Evolutionary conservation across 108 stramenopile species (phyloP), one percentile per base, ranked within the genome.

Genomic region (Nannochloropsis gaditana): DNA sequence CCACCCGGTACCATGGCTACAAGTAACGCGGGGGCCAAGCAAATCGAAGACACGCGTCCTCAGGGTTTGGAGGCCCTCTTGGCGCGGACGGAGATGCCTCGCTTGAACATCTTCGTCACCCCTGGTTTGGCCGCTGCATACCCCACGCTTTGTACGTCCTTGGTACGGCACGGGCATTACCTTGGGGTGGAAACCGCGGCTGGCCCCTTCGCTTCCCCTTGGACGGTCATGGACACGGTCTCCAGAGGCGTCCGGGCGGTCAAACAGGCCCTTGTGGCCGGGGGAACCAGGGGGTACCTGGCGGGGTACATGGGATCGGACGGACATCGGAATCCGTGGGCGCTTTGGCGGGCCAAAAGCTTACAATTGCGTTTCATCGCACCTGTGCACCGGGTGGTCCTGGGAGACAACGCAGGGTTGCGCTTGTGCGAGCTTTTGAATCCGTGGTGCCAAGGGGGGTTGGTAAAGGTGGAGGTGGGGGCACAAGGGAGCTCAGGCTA

Each of bases 401-500:
- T 73, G 59, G 59, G 59, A n/a, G 59, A 73, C n/a, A 73, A 73
- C 59, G 59, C 59, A 73, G 59, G 59, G 3, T 15, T 73, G 59
- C 19, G 19, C n/a, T n/a, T 73, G 59, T 73, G 59, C n/a, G 8
- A n/a, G 59, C 59, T 73, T 15, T n/a, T 73, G 59, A n/a, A 73
- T 73, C 59, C 59, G 3, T 73, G 59, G 59, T 73, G 59, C 59
- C 15, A 73, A 73, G 59, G 59, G 1, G 59, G 59, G 4, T 15
- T 73, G 59, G 59, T 73, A n/a, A 73, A n/a, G 59, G 59, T 73
- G 59, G 59, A 73, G 59, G 59, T 73, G 59, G 59, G 59, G 59
- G 59, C 59, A n/a, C 15, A n/a, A 6, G 59, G 59, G 59, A 31
- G 31, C 31, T 31, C 31, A 31, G 31, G 31, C 31, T 31, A 31